These are phyloP conservation scores for Xerocomus potaroensis DNA, from an alignment of 768 basidiomycete genomes.

Conservation along the genomic window DNA sequence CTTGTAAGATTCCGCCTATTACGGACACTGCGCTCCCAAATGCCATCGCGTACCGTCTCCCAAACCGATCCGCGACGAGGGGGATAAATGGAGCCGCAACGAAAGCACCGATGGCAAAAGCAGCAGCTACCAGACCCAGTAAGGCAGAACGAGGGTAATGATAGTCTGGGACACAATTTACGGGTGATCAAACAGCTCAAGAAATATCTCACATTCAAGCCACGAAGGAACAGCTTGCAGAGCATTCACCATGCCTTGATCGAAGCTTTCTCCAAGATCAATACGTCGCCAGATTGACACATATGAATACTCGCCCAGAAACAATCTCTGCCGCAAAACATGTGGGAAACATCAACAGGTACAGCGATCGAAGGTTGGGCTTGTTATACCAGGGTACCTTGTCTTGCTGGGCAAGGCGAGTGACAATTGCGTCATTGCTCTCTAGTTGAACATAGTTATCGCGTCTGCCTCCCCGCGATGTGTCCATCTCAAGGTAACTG, in stretches of 20 bases:
- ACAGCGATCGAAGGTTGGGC: conserved; percentile 50
- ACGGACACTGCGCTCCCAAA: not conserved
- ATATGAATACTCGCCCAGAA: conserved; percentile 2
- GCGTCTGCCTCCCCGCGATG: not conserved
- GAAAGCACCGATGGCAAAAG: not conserved
- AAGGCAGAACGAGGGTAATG: not conserved
- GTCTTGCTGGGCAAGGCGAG: conserved; percentile 34
- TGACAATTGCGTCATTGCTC: conserved; percentile 7
- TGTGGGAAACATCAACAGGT: conserved; percentile 50
- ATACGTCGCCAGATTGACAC: not conserved
- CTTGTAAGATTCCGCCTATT: not conserved
- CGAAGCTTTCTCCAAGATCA: not conserved
- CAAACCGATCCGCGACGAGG: not conserved
- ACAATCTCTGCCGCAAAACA: conserved; percentile 11
- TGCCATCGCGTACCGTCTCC: not conserved
- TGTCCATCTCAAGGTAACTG: not conserved
- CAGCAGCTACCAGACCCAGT: not conserved
- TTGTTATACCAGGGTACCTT: conserved; percentile 57
- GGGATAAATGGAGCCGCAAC: not conserved
- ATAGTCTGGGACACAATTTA: not conserved
- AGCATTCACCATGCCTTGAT: not conserved
- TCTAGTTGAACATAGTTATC: not conserved
- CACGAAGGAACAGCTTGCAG: not conserved
- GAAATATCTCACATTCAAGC: not conserved
- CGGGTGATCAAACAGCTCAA: not conserved